These are phyloP conservation scores for Globisporangium uncinulatum DNA, from an alignment of 352 stramenopile species.

Conservation along the genomic window DNA sequence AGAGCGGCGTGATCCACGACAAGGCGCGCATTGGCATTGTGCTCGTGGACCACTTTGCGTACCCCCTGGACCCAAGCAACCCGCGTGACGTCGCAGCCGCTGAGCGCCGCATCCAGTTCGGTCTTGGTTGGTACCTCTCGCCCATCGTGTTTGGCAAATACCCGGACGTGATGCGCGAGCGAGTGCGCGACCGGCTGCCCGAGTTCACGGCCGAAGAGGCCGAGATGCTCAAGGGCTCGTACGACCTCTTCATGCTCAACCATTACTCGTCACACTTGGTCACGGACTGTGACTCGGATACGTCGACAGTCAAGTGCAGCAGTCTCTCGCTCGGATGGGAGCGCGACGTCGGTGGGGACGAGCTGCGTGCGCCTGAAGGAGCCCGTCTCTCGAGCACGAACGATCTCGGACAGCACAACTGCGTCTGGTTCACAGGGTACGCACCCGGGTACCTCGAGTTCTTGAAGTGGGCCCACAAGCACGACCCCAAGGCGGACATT, in stretches of 20 bases:
- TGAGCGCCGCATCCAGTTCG: conserved; percentile 84
- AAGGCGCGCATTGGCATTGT: conserved; percentile 88
- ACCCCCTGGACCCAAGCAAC: conserved; percentile 64
- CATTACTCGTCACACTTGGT: conserved; percentile 88
- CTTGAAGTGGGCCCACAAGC: conserved; percentile 58
- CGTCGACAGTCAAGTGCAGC: conserved; percentile 26
- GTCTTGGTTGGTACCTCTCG: conserved; percentile 90
- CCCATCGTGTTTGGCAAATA: conserved; percentile 91
- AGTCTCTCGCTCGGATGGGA: conserved; percentile 30
- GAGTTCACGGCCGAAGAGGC: conserved; percentile 78
- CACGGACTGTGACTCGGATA: conserved; percentile 31
- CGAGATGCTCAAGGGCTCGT: conserved; percentile 73
- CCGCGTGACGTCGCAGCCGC: conserved; percentile 50
- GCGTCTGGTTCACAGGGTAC: conserved; percentile 36
- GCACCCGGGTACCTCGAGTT: conserved; percentile 43
- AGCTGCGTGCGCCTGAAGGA: conserved; percentile 40
- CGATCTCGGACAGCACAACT: conserved; percentile 21
- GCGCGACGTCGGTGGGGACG: conserved; percentile 45
- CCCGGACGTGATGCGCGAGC: conserved; percentile 84
- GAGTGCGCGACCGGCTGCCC: conserved; percentile 72
- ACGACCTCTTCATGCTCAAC: conserved; percentile 94
- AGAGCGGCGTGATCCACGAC: conserved; percentile 20
- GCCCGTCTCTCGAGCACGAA: conserved; percentile 39
- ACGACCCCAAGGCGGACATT: conserved; percentile 38
- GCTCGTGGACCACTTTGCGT: conserved; percentile 74